Conservation (phyloP, 768 basidiomycete genomes). For the Mycena filopes region DNA sequence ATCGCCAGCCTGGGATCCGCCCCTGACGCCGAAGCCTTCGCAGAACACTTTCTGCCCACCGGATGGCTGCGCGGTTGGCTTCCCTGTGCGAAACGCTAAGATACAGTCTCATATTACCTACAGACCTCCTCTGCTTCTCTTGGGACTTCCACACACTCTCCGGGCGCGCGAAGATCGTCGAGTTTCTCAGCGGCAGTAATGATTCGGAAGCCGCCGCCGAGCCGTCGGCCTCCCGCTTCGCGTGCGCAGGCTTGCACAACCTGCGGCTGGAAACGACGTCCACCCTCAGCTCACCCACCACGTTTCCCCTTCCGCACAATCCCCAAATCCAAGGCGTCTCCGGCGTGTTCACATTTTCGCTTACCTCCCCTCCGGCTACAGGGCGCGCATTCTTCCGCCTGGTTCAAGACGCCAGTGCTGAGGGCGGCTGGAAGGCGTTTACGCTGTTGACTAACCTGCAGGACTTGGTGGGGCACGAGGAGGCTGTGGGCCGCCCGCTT, state of each 20-base stretch:
- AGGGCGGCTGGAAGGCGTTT: slow-evolving; percentile 34
- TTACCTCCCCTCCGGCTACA: slow-evolving; percentile 36
- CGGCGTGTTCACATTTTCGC: slow-evolving; percentile 39
- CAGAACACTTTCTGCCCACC: slow-evolving; percentile 14
- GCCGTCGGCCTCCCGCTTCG: slow-evolving; percentile 10
- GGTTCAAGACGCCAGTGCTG: slow-evolving; percentile 14
- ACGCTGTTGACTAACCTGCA: slow-evolving; percentile 30
- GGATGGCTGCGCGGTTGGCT: slow-evolving; percentile 27
- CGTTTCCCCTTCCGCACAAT: slow-evolving; percentile 8
- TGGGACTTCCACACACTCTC: slow-evolving; percentile 25
- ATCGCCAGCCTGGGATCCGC: not conserved
- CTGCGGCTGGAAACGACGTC: slow-evolving; percentile 6
- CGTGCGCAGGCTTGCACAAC: slow-evolving; percentile 4
- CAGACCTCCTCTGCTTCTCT: slow-evolving; percentile 31
- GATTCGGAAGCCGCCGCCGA: too few relatives aligned
- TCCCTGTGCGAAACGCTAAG: not conserved
- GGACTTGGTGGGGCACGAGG: slow-evolving; percentile 37
- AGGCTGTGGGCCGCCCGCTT: slow-evolving; percentile 20
- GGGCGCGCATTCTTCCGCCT: slow-evolving; percentile 36
- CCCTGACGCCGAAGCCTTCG: slow-evolving; percentile 17
- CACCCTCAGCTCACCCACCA: slow-evolving; percentile 7
- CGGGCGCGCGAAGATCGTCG: slow-evolving; percentile 8
- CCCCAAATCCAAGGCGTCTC: slow-evolving; percentile 15
- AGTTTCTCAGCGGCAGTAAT: not conserved
- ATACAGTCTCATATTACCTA: too few relatives aligned